Base-by-base conservation (phyloP, 768 basidiomycete species). In the Melanogaster broomeanus region DNA sequence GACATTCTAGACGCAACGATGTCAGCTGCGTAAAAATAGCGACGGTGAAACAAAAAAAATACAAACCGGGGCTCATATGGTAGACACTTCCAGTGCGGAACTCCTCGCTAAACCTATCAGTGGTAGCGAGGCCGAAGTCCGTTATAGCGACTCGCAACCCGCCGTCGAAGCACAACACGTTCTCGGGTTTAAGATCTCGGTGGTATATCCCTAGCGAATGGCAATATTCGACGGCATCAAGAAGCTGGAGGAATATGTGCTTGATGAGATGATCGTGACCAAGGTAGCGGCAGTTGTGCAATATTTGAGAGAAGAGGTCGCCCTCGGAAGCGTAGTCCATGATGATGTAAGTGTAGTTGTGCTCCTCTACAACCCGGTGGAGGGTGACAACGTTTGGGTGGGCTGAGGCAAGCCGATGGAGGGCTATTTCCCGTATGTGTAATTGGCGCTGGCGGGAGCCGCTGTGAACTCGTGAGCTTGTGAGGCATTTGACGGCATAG, bases 41-140 rank as follows among this genome's bases (percentile, higher is more conserved):
- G 52, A 56, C 24, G 16, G 24, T 40, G 45, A 41, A 24, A 48
- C 35, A 41, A 42, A 41, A 24, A 48, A 38, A 41, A 42, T 49
- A 68, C 79, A 44, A 69, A 85, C 90, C 93, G 71, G 95, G 95
- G 63, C 92, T 94, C 89, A 98, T 95, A 72, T 97, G 96, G 71
- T 93, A 97, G n/a, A 94, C 84, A 61, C 91, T 94, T n/a, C 95
- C 95, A 31, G 94, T 97, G 45, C 91, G 84, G 70, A 94, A 93
- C 69, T 98, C 95, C 48, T 81, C 81, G 61, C 91, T 93, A 49
- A 82, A 75, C 64, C 81, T 82, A 57, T 96, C 93, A 19, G 88
- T 88, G 5, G 95, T 97, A 3, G 95, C 88, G 7, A 98, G 81
- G 21, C 96, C 96, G 69, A 98, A 98, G 72, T 98, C 96, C 33